Evolutionary conservation across 257 asterid genomes (phyloP).

Genomic region (Primulina tabacum): DNA sequence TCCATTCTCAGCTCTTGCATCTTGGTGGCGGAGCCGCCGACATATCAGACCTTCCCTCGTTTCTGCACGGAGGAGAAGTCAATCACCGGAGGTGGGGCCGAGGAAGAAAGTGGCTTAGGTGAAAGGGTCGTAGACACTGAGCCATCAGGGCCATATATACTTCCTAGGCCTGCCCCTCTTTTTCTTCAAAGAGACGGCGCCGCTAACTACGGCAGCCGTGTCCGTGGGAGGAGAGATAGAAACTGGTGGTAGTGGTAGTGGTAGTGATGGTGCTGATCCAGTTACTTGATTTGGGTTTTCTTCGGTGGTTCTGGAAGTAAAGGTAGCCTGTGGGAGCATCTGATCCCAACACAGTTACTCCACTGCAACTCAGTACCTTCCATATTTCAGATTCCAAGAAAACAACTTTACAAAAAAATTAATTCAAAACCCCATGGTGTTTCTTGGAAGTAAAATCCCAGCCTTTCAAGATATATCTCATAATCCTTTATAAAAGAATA

Average conservation of each 20-base stretch:
- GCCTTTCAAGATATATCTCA: slow-evolving; percentile 17
- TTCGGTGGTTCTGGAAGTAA: slow-evolving; percentile 56
- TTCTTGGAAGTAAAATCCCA: slow-evolving; percentile 20
- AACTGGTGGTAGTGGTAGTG: slow-evolving; percentile 27
- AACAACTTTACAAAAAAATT: not conserved
- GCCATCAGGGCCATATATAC: slow-evolving; percentile 84
- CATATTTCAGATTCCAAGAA: slow-evolving; percentile 33
- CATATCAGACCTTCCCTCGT: slow-evolving; percentile 58
- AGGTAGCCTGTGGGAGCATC: slow-evolving; percentile 88
- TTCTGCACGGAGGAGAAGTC: slow-evolving; percentile 72
- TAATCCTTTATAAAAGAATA: not conserved
- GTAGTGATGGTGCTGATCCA: slow-evolving; percentile 59
- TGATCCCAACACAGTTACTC: slow-evolving; percentile 86
- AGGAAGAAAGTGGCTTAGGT: slow-evolving; percentile 81
- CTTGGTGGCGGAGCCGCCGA: slow-evolving; percentile 41
- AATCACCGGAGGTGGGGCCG: slow-evolving; percentile 83
- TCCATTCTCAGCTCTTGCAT: slow-evolving; percentile 48
- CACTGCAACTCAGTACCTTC: slow-evolving; percentile 55
- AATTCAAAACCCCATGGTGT: slow-evolving; percentile 38
- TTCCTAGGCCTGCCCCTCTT: slow-evolving; percentile 93
- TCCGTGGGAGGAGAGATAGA: slow-evolving; percentile 36
- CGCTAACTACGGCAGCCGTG: slow-evolving; percentile 27
- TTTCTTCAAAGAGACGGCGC: slow-evolving; percentile 43
- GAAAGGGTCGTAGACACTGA: slow-evolving; percentile 53
- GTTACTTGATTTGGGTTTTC: slow-evolving; percentile 38